Conservation (phyloP, 805 yeast genomes). For the Teunomyces cretensis region DNA sequence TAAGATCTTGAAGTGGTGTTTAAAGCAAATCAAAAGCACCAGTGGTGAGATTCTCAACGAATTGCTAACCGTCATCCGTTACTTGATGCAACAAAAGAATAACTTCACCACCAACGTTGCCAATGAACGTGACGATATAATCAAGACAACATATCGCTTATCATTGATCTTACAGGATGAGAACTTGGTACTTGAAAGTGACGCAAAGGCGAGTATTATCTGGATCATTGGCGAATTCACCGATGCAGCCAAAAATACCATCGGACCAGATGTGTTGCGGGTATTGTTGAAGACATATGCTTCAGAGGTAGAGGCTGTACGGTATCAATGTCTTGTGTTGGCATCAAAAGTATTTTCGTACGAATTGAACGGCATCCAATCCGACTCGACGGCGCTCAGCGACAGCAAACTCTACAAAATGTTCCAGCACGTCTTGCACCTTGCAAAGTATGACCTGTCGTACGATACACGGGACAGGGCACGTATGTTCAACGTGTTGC, state of each 20-base stretch:
- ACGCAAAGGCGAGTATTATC: conserved; percentile 77
- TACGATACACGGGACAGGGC: conserved; percentile 85
- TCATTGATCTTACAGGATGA: conserved; percentile 27
- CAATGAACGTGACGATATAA: conserved; percentile 35
- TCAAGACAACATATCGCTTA: conserved; percentile 55
- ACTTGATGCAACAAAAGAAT: conserved; percentile 58
- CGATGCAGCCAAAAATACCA: conserved; percentile 25
- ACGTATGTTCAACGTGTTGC: conserved; percentile 63
- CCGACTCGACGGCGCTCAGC: conserved; percentile 9
- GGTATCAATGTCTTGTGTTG: conserved; percentile 68
- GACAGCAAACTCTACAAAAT: conserved; percentile 37
- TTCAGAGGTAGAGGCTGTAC: conserved; percentile 54
- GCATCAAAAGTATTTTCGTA: conserved; percentile 71
- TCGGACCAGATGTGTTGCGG: conserved; percentile 79
- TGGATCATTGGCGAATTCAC: conserved; percentile 92
- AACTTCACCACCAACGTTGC: conserved; percentile 10
- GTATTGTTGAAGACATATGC: conserved; percentile 53
- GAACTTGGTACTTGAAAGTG: conserved; percentile 21
- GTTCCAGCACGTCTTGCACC: conserved; percentile 59
- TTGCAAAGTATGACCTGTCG: conserved; percentile 70
- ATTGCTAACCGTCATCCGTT: conserved; percentile 69
- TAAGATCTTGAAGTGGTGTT: conserved; percentile 64
- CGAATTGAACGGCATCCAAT: conserved; percentile 46
- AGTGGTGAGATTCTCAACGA: conserved; percentile 51
- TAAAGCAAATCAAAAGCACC: conserved; percentile 42